Evolutionary conservation across 192 early-diverging fungal genomes (phyloP).

Genomic region (Pilaira anomala): DNA sequence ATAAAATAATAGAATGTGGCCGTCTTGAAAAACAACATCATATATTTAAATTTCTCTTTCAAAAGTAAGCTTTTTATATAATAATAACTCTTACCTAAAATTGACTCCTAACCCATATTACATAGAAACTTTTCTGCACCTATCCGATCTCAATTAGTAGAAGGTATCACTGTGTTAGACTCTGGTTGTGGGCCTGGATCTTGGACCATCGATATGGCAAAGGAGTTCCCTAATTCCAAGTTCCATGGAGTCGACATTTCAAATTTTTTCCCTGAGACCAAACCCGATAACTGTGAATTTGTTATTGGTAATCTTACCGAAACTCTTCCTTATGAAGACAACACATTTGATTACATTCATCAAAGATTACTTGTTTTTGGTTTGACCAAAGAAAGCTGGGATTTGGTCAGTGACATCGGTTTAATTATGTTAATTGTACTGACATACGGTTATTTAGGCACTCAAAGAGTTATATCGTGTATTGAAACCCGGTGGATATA

Average conservation of each 20-base stretch:
- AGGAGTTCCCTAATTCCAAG: constrained; percentile 24
- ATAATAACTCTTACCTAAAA: background rate
- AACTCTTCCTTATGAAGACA: background rate
- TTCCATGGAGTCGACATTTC: constrained; percentile 33
- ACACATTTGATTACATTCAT: constrained; percentile 14
- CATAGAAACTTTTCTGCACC: constrained; percentile 20
- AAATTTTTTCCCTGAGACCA: constrained; percentile 22
- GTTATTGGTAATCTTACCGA: constrained; percentile 4
- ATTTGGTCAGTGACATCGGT: background rate
- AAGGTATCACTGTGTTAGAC: background rate
- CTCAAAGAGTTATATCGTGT: constrained; percentile 39
- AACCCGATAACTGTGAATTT: constrained; percentile 30
- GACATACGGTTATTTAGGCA: too few species aligned
- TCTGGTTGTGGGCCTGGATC: constrained; percentile 5
- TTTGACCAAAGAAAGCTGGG: constrained; percentile 1
- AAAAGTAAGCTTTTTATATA: background rate
- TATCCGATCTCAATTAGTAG: background rate
- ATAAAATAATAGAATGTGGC: too few species aligned
- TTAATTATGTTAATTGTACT: background rate
- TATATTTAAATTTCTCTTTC: too few species aligned
- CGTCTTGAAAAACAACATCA: too few species aligned
- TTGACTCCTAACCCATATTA: constrained; percentile 10
- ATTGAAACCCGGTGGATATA: constrained; percentile 48
- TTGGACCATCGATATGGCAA: constrained; percentile 36
- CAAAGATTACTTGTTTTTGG: background rate